Percentiles rank a stretch among this genome's conserved stretches.
Evolutionary conservation across 179 eudicot genomes (phyloP).

Genomic region (Monotropa hypopitys): DNA sequence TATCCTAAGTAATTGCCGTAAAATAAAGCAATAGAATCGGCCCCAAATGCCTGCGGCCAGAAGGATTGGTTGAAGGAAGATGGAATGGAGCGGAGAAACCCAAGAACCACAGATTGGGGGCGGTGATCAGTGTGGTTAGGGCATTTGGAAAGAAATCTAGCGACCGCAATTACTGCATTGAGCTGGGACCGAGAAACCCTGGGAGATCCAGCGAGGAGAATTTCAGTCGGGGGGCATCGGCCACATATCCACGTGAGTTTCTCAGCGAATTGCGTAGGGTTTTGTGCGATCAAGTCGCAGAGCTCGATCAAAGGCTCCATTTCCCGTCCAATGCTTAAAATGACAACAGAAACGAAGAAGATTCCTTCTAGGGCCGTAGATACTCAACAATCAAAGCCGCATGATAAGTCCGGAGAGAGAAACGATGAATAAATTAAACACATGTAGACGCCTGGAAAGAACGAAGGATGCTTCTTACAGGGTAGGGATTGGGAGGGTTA

Average conservation of each 20-base stretch:
- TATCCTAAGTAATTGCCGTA: constrained; percentile 44
- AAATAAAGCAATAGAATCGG: constrained; percentile 38
- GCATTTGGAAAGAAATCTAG: constrained; percentile 66
- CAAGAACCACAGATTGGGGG: constrained; percentile 33
- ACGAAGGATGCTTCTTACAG: not conserved
- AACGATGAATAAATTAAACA: not conserved
- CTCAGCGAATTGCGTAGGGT: constrained; percentile 52
- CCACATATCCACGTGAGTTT: constrained; percentile 69
- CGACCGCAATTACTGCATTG: constrained; percentile 48
- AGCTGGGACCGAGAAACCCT: constrained; percentile 63
- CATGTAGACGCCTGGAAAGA: not conserved
- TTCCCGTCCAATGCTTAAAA: not conserved
- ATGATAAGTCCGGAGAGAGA: not conserved
- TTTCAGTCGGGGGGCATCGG: constrained; percentile 59
- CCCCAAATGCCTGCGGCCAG: constrained; percentile 68
- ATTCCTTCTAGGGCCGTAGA: not conserved
- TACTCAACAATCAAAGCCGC: not conserved
- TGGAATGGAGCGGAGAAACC: constrained; percentile 46
- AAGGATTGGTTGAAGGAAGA: constrained; percentile 47
- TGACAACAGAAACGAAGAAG: not conserved
- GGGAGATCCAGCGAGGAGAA: constrained; percentile 39
- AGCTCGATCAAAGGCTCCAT: constrained; percentile 88
- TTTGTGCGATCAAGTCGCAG: constrained; percentile 63
- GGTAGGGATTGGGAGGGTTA: not conserved
- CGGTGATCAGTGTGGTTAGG: constrained; percentile 30